A percentile compares a stretch with the other conserved stretches of the same genome.
Conservation (phyloP, 352 stramenopile genomes). For the Elongisporangium undulatum region DNA sequence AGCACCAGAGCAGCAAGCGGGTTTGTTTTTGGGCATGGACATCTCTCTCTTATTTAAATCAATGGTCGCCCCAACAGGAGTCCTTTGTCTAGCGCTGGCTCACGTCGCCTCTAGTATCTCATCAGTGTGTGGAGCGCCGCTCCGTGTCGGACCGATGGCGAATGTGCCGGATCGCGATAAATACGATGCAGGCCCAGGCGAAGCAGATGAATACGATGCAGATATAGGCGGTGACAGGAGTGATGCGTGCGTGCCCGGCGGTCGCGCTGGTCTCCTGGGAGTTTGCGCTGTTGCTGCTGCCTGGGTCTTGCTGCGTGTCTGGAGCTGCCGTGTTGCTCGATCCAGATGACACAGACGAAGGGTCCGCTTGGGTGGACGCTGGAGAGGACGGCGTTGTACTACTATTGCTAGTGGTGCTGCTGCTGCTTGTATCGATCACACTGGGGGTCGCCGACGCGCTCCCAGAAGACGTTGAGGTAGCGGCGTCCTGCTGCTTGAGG, state of each 20-base stretch:
- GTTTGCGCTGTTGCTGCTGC: slow-evolving; percentile 6
- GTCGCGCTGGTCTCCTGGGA: slow-evolving; percentile 3
- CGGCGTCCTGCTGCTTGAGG: slow-evolving; percentile 11
- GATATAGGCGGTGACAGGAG: slow-evolving; percentile 29
- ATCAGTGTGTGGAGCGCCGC: not conserved
- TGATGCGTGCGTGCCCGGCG: slow-evolving; percentile 13
- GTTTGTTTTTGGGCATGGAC: not conserved
- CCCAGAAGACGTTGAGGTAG: slow-evolving; percentile 1
- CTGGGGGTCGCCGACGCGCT: not conserved
- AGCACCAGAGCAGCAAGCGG: slow-evolving; percentile 1
- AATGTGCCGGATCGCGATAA: slow-evolving; percentile 37
- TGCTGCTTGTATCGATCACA: not conserved
- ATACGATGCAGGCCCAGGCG: slow-evolving; percentile 46
- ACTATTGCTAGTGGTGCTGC: not conserved
- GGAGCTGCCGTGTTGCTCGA: slow-evolving; percentile 4
- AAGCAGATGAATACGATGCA: slow-evolving; percentile 48
- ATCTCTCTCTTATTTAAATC: not conserved
- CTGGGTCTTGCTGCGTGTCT: slow-evolving; percentile 3
- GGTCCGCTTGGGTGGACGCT: not conserved
- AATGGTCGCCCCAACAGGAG: not conserved
- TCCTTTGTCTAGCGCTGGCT: slow-evolving; percentile 1
- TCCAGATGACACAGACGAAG: not conserved
- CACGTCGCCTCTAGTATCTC: no score
- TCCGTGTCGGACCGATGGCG: not conserved
- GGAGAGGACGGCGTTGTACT: not conserved